Evolutionary conservation across 2,329 filamentous ascomycete genomes (phyloP).

Genomic region (Parastagonospora nodorum): DNA sequence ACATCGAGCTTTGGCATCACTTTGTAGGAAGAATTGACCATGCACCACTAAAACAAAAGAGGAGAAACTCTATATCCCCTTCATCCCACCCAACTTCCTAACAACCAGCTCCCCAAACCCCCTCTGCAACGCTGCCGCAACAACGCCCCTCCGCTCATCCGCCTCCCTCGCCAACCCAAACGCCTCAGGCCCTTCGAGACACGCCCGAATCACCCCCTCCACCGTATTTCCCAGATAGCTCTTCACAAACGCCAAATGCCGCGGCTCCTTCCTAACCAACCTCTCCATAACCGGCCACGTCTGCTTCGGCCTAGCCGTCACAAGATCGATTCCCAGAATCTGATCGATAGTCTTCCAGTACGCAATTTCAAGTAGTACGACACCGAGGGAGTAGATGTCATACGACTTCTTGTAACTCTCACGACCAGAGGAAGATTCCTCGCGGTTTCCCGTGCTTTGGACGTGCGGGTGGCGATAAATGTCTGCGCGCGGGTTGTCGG

Average conservation of each 20-base stretch:
- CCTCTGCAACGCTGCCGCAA: slow-evolving; percentile 36
- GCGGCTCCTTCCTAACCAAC: slow-evolving; percentile 25
- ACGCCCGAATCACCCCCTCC: slow-evolving; percentile 32
- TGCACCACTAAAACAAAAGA: background rate
- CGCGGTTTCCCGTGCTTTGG: slow-evolving; percentile 45
- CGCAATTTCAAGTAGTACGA: slow-evolving; percentile 61
- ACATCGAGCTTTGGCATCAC: background rate
- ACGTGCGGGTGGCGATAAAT: slow-evolving; percentile 58
- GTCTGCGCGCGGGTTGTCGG: slow-evolving; percentile 53
- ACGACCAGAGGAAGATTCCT: slow-evolving; percentile 12
- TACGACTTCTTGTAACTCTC: slow-evolving; percentile 54
- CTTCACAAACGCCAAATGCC: slow-evolving; percentile 28
- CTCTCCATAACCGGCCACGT: slow-evolving; percentile 45
- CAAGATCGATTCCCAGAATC: slow-evolving; percentile 48
- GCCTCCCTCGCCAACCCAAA: slow-evolving; percentile 32
- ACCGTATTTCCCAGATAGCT: slow-evolving; percentile 32
- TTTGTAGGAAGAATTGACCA: background rate
- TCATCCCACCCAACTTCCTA: slow-evolving; percentile 32
- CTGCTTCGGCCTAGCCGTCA: slow-evolving; percentile 45
- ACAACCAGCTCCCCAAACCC: slow-evolving; percentile 42
- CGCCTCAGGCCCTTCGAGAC: slow-evolving; percentile 34
- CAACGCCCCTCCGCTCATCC: slow-evolving; percentile 39
- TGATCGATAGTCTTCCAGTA: slow-evolving; percentile 56
- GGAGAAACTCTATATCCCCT: slow-evolving; percentile 10
- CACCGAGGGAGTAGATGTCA: slow-evolving; percentile 60